Evolutionary conservation across 2,329 filamentous ascomycete species (phyloP), one percentile per base, ranked within the genome.

Genomic region (Neonectria neomacrospora): DNA sequence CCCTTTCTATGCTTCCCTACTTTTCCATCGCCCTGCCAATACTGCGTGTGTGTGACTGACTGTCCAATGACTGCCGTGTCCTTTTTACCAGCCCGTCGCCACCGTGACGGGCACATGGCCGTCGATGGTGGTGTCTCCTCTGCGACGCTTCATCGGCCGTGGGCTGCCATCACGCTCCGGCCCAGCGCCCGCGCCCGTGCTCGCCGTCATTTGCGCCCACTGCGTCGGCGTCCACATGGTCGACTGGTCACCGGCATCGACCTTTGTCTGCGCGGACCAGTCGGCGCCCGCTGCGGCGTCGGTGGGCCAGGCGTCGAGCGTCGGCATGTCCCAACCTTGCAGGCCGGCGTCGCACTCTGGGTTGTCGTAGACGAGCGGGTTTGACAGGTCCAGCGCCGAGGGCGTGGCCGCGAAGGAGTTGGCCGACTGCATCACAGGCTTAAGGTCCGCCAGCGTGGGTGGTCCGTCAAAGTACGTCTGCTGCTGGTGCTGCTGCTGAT

Each of bases 271-370:
- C 22, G 74, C 48, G n/a, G 66, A 66, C 78, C 77, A 79, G 53
- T 79, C 77, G 41, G 75, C 34, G n/a, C 70, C 68, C 10, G 72
- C 69, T n/a, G 66, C 68, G 11, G 75, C 62, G 7, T 67, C 58
- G 10, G 71, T 66, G 14, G 74, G 65, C 79, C 78, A 80, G 28
- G 68, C 58, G 59, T 80, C 78, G 54, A 80, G 68, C 3, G 75
- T 69, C 32, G 75, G 67, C 70, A 80, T 78, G 63, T 80, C 78
- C 79, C 79, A 80, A 52, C 74, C 74, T 54, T 78, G 76, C 2
- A 80, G 73, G 47, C 69, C 67, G 10, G 72, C 54, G 47, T 78
- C 75, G 58, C 73, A 75, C 39, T 71, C 72, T 5, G 72, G 63
- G 63, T 74, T 73, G 58, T 80, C 78, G 63, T 79, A 80, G 34